Conservation (phyloP, 164 flowering plant species). For the Taxillus chinensis region DNA sequence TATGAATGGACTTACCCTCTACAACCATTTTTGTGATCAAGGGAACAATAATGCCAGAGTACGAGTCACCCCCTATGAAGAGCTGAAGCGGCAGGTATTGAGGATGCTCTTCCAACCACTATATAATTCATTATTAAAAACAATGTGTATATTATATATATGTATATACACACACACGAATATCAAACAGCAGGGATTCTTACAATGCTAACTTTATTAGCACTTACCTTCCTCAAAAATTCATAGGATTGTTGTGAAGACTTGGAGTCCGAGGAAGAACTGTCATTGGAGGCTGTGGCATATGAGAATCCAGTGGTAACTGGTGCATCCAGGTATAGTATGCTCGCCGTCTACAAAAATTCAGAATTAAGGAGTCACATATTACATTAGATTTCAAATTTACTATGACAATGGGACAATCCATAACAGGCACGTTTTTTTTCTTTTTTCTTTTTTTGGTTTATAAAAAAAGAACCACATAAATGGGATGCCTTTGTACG, state of each 20-base stretch:
- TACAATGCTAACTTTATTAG: neutral
- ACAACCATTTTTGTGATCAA: constrained; percentile 11
- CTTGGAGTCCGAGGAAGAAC: constrained; percentile 3
- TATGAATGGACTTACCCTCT: constrained; percentile 10
- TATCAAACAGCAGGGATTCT: neutral
- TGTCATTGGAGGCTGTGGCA: constrained; percentile 7
- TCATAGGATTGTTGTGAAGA: constrained; percentile 2
- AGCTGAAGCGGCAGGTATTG: constrained; percentile 13
- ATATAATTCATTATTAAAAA: neutral
- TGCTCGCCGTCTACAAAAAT: constrained; percentile 10
- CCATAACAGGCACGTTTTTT: too few species aligned
- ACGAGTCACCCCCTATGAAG: constrained; percentile 24
- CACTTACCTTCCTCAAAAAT: constrained; percentile 12
- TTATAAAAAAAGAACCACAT: neutral
- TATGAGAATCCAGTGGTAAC: constrained; percentile 26
- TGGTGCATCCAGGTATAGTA: constrained; percentile 20
- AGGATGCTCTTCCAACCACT: constrained; percentile 20
- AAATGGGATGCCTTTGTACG: neutral
- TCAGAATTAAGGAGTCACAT: neutral
- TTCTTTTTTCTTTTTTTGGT: too few species aligned
- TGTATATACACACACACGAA: neutral
- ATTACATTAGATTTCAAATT: too few species aligned
- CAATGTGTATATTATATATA: too few species aligned
- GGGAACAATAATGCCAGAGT: constrained; percentile 22
- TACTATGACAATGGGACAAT: neutral